Evolutionary conservation across 2,329 filamentous ascomycete species (phyloP).

Genomic region (Hypoxylon sp.): DNA sequence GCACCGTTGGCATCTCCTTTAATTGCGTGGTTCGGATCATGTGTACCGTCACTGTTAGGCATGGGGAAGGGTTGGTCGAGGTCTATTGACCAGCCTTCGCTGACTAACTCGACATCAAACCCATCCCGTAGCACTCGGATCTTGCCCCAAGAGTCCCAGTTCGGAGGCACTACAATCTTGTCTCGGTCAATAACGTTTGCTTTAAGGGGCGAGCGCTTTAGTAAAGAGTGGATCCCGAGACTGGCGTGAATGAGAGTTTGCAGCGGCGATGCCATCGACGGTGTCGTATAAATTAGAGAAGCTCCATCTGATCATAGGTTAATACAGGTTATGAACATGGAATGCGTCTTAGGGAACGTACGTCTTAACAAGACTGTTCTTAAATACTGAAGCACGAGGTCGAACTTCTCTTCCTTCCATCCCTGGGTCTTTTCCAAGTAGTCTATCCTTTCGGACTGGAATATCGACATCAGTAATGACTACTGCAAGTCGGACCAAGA

Average conservation of each 20-base stretch:
- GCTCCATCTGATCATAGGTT: conserved; percentile 74
- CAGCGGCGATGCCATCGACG: conserved; percentile 81
- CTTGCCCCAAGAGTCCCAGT: conserved; percentile 99
- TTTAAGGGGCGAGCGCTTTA: conserved; percentile 84
- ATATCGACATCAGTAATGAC: conserved; percentile 39
- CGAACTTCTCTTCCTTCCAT: conserved; percentile 97
- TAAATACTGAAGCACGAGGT: conserved; percentile 93
- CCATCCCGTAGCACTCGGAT: conserved; percentile 92
- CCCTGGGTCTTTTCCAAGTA: conserved; percentile 88
- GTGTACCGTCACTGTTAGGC: conserved; percentile 50
- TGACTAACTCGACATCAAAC: conserved; percentile 91
- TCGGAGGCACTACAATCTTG: conserved; percentile 93
- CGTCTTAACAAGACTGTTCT: conserved; percentile 90
- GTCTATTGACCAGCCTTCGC: conserved; percentile 87
- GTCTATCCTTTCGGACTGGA: conserved; percentile 88
- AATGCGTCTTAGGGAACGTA: conserved; percentile 60
- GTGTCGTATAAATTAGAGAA: conserved; percentile 87
- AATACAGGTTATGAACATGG: not conserved
- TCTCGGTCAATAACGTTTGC: conserved; percentile 94
- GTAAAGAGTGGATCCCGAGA: conserved; percentile 85
- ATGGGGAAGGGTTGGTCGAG: conserved; percentile 72
- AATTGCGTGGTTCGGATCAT: conserved; percentile 48
- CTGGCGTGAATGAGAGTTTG: conserved; percentile 87
- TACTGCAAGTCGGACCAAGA: conserved; percentile 38
- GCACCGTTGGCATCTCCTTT: conserved; percentile 51